These are phyloP conservation scores for Alternaria sp. DNA, from an alignment of 2,329 filamentous ascomycete genomes.

Conservation along the genomic window DNA sequence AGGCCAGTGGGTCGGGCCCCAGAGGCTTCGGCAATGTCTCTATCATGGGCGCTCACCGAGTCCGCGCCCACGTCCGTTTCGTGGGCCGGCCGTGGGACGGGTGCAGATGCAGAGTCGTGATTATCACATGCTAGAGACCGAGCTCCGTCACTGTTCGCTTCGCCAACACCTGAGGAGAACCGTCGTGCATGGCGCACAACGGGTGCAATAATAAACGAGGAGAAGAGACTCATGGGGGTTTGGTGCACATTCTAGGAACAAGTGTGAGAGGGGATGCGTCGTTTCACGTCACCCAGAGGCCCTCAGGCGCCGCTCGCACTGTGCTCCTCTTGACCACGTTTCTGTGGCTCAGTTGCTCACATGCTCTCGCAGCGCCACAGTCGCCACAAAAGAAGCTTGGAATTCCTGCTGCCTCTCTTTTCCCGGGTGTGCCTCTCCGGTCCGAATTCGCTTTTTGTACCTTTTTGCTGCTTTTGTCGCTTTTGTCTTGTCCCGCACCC, in stretches of 20 bases:
- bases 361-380: conserved; percentile 21
- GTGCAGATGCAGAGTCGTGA: conserved; percentile 17
- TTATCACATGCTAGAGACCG: conserved; percentile 43
- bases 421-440: conserved; percentile 10
- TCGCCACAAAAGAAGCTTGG: conserved; percentile 11
- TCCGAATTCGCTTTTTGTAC: conserved; percentile 12
- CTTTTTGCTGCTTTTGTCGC: conserved; percentile 19
- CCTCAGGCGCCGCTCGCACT: conserved; percentile 21
- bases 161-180: conserved; percentile 47
- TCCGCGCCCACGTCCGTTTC: conserved; percentile 18
- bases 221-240: conserved; percentile 52
- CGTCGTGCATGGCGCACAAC: conserved; percentile 53
- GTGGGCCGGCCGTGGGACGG: conserved; percentile 19
- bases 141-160: conserved; percentile 27
- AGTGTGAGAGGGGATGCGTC: conserved; percentile 3
- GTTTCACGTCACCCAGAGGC: neutral
- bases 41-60: conserved; percentile 17
- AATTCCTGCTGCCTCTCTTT: conserved; percentile 1
- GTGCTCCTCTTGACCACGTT: conserved; percentile 21
- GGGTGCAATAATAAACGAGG: conserved; percentile 53
- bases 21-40: conserved; percentile 16
- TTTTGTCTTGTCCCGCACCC: conserved; percentile 13
- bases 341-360: conserved; percentile 20
- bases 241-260: conserved; percentile 15
- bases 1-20: conserved; percentile 20